Evolutionary conservation across 2,329 filamentous ascomycete species (phyloP).

Genomic region (Akanthomyces muscarius): DNA sequence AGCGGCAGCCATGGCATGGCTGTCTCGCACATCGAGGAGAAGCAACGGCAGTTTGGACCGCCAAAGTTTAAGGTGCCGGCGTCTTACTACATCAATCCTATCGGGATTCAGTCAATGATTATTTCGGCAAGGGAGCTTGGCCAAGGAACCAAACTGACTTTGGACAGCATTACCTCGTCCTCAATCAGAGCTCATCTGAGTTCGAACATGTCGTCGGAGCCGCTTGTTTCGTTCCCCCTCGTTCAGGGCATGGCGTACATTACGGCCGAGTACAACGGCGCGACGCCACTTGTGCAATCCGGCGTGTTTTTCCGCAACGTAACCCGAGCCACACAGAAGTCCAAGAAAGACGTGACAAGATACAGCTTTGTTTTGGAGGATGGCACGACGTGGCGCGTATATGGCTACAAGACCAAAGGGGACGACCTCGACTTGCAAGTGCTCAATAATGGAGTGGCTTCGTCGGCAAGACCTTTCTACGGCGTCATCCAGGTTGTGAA

Average conservation of each 20-base stretch:
- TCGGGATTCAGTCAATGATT: conserved; percentile 76
- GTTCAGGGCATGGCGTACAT: conserved; percentile 89
- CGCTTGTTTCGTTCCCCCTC: conserved; percentile 71
- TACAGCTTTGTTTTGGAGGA: conserved; percentile 72
- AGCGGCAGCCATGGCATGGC: conserved; percentile 72
- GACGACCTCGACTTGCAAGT: conserved; percentile 64
- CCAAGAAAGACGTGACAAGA: conserved; percentile 66
- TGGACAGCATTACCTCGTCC: conserved; percentile 52
- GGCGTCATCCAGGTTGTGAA: conserved; percentile 84
- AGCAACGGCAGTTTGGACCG: conserved; percentile 64
- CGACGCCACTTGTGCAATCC: conserved; percentile 69
- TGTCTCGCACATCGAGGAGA: conserved; percentile 67
- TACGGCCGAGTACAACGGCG: conserved; percentile 69
- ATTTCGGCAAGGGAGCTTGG: conserved; percentile 75
- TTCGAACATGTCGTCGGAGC: conserved; percentile 45
- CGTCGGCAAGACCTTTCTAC: conserved; percentile 63
- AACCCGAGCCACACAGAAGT: conserved; percentile 51
- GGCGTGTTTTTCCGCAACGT: conserved; percentile 70
- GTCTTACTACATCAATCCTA: conserved; percentile 73
- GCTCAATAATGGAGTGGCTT: conserved; percentile 60
- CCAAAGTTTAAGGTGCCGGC: conserved; percentile 53
- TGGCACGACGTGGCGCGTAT: conserved; percentile 73
- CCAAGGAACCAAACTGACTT: conserved; percentile 52
- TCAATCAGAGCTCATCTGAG: conserved; percentile 66
- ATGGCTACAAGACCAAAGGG: conserved; percentile 60